These are phyloP conservation scores for Eucalyptus polyanthemos DNA, from an alignment of 345 rosid genomes.

Conservation along the genomic window DNA sequence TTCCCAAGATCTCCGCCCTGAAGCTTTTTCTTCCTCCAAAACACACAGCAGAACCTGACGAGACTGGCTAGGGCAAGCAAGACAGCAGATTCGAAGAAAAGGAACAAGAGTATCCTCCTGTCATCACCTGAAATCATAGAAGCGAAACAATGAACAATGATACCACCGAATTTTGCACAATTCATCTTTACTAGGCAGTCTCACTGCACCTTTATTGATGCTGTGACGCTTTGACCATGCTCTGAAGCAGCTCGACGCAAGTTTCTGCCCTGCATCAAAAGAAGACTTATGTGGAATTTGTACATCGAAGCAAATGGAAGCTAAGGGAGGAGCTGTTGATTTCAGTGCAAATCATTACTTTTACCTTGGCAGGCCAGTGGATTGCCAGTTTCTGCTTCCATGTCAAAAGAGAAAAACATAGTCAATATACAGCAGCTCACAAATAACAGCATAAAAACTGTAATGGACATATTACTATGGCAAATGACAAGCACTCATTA, in stretches of 20 bases:
- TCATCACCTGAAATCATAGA: slow-evolving; percentile 33
- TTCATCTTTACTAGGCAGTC: not conserved
- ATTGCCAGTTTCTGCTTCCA: slow-evolving; percentile 48
- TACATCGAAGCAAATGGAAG: not conserved
- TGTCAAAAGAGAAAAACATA: not conserved
- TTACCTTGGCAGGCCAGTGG: slow-evolving; percentile 42
- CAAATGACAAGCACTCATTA: not conserved
- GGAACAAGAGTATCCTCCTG: slow-evolving; percentile 36
- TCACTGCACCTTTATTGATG: slow-evolving; percentile 34
- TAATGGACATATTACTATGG: not conserved
- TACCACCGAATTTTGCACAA: not conserved
- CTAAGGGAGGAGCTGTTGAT: not conserved
- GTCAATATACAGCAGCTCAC: not conserved
- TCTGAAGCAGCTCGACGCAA: slow-evolving; percentile 53
- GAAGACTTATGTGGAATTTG: not conserved
- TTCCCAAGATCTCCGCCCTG: slow-evolving; percentile 40
- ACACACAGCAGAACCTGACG: slow-evolving; percentile 65
- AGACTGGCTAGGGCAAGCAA: slow-evolving; percentile 43
- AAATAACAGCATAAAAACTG: not conserved
- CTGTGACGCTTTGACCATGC: slow-evolving; percentile 27
- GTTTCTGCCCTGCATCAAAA: slow-evolving; percentile 36
- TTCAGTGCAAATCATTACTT: slow-evolving; percentile 3
- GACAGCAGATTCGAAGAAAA: slow-evolving; percentile 49
- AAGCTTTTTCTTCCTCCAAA: slow-evolving; percentile 86
- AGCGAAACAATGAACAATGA: not conserved